Percentiles rank a stretch among this genome's conserved stretches.
phyloP scores from a whole-genome alignment of 371 early-diverging fungal species.

The Synchytrium microbalum region DNA sequence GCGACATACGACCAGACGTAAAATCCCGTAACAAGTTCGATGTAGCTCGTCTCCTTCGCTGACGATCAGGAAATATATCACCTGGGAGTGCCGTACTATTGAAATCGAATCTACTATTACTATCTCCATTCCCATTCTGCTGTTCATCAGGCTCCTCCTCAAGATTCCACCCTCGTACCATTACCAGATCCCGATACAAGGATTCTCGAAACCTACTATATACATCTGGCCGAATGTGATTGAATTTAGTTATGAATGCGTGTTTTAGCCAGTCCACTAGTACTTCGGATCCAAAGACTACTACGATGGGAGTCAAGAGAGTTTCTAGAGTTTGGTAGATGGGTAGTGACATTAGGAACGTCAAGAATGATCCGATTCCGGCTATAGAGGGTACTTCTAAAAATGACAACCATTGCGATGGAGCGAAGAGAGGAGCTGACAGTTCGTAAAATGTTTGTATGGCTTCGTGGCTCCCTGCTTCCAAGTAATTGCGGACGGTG shows the following conservation, averaged over 20 bases:
- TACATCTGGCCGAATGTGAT: conserved; percentile 80
- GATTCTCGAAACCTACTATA: conserved; percentile 81
- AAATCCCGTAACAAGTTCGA: conserved; percentile 2
- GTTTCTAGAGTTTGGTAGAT: conserved; percentile 22
- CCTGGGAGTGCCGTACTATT: too few relatives aligned
- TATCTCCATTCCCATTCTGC: not conserved
- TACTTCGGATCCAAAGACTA: conserved; percentile 81
- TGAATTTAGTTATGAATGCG: conserved; percentile 95
- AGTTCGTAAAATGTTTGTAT: conserved; percentile 14
- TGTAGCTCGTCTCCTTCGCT: not conserved
- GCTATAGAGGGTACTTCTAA: not conserved
- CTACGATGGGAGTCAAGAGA: conserved; percentile 69
- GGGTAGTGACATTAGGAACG: not conserved
- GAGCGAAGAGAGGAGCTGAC: conserved; percentile 12
- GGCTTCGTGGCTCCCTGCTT: conserved; percentile 54
- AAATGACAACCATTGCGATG: not conserved
- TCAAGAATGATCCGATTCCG: not conserved
- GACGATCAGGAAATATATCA: conserved; percentile 11
- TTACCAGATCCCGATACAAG: conserved; percentile 77
- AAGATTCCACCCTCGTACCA: conserved; percentile 13
- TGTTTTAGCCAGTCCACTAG: conserved; percentile 97
- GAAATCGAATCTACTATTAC: not conserved
- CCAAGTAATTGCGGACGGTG: conserved; percentile 78
- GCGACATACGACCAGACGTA: conserved; percentile 19
- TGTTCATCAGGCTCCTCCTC: not conserved